Percentiles rank a stretch among this genome's conserved stretches.
These are phyloP conservation scores for Porcisia deanei DNA, from an alignment of 208 protist species.

Conservation along the genomic window DNA sequence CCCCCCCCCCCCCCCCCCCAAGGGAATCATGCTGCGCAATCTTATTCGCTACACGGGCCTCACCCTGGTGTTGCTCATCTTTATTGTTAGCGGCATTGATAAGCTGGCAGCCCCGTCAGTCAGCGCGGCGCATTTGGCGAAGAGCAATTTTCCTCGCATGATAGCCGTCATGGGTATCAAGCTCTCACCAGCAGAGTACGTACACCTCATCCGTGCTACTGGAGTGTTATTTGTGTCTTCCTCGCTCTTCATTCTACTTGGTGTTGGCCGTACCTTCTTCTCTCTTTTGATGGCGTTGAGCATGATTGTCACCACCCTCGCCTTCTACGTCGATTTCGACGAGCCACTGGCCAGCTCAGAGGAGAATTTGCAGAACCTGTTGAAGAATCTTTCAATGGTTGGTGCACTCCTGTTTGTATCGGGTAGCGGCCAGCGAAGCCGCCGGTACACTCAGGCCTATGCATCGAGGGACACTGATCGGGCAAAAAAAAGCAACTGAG, in stretches of 20 bases:
- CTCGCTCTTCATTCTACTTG: slow-evolving; percentile 81
- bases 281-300: slow-evolving; percentile 63
- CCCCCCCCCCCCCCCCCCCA: too few species aligned
- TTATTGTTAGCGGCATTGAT: slow-evolving; percentile 57
- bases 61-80: slow-evolving; percentile 51
- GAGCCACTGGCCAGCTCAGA: slow-evolving; percentile 33
- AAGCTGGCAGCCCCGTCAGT: slow-evolving; percentile 50
- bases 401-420: slow-evolving; percentile 79
- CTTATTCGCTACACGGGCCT: slow-evolving; percentile 70
- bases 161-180: slow-evolving; percentile 24
- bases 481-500: slow-evolving; percentile 56
- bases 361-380: slow-evolving; percentile 44
- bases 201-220: slow-evolving; percentile 48
- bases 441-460: slow-evolving; percentile 30
- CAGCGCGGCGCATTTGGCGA: slow-evolving; percentile 47
- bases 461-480: slow-evolving; percentile 17
- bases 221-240: slow-evolving; percentile 69
- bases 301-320: slow-evolving; percentile 50
- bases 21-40: slow-evolving; percentile 31
- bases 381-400: slow-evolving; percentile 63
- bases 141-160: slow-evolving; percentile 72
- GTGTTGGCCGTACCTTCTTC: slow-evolving; percentile 82
- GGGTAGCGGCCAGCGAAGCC: slow-evolving; percentile 55
- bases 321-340: slow-evolving; percentile 63
- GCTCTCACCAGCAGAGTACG: slow-evolving; percentile 45